These are phyloP conservation scores for Mollisia scopiformis DNA, from an alignment of 2,329 filamentous ascomycete genomes.

Conservation along the genomic window DNA sequence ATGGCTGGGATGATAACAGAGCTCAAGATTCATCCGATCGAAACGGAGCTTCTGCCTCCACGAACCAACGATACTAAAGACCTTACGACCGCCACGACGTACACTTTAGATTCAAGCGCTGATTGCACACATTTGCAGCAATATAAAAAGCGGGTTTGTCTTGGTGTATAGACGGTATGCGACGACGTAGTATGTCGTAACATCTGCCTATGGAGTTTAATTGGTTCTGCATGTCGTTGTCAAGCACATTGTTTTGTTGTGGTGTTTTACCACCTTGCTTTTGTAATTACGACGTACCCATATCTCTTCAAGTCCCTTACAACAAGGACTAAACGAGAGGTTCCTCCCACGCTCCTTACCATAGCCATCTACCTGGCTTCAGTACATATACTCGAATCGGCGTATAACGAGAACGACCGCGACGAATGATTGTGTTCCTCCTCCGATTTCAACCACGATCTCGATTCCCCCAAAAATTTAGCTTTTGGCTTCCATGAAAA, in stretches of 20 bases:
- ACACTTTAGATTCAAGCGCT: constrained; percentile 25
- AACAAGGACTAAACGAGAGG: constrained; percentile 13
- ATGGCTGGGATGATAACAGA: constrained; percentile 34
- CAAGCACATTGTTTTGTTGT: constrained; percentile 13
- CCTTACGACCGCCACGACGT: constrained; percentile 29
- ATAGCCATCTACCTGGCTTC: constrained; percentile 15
- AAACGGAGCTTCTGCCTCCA: constrained; percentile 22
- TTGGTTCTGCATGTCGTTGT: constrained; percentile 14
- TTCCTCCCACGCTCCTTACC: constrained; percentile 24
- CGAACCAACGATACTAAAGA: constrained; percentile 30
- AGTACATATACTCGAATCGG: constrained; percentile 28
- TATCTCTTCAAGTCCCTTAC: constrained; percentile 2
- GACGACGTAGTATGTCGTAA: constrained; percentile 17
- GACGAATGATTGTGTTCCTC: constrained; percentile 25
- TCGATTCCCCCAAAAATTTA: constrained; percentile 27
- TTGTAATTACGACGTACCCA: constrained; percentile 26
- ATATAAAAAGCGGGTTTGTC: constrained; percentile 22
- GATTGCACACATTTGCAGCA: constrained; percentile 19
- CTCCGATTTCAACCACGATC: constrained; percentile 20
- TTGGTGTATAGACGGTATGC: constrained; percentile 21
- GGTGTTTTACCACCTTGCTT: constrained; percentile 20
- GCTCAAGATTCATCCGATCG: constrained; percentile 37
- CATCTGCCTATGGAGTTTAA: constrained; percentile 22
- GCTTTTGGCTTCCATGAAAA: constrained; percentile 23
- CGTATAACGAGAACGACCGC: constrained; percentile 13